phyloP scores from a whole-genome alignment of 2,329 filamentous ascomycete species.

The Scedosporium apiospermum region DNA sequence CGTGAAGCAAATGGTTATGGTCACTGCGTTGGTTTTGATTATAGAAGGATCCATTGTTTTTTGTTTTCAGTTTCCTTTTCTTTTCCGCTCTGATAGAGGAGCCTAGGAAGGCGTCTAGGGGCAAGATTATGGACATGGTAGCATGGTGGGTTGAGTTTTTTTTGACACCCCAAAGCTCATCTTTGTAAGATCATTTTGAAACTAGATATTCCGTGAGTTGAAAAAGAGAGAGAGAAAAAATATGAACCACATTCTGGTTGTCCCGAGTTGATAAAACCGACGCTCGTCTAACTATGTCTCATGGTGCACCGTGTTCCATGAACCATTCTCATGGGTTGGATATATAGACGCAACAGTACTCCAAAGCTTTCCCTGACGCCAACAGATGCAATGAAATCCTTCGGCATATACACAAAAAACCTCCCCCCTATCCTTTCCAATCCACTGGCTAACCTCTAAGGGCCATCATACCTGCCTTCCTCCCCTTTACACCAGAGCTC shows the following conservation, averaged over 20 bases:
- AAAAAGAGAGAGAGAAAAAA: not conserved
- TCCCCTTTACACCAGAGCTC: conserved; percentile 52
- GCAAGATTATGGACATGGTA: not conserved
- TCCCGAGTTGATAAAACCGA: not conserved
- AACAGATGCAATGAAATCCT: conserved; percentile 1
- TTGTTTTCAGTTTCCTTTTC: not conserved
- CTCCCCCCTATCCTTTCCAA: not conserved
- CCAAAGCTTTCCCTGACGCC: not conserved
- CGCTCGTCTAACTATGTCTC: not conserved
- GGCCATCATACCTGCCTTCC: conserved; percentile 10
- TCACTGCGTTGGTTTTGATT: not conserved
- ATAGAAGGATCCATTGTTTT: not conserved
- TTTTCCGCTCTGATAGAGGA: not conserved
- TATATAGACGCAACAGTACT: not conserved
- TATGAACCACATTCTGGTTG: not conserved
- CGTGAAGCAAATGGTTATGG: not conserved
- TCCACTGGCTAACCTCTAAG: not conserved
- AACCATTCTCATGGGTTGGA: not conserved
- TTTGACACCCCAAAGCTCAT: not conserved
- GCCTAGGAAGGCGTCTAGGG: not conserved
- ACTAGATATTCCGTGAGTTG: not conserved
- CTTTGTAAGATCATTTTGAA: not conserved
- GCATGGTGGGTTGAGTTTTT: not conserved
- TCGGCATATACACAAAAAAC: not conserved
- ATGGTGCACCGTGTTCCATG: not conserved